Evolutionary conservation across 1,284 basidiomycete species (phyloP).

Genomic region (Ganoderma sp.): DNA sequence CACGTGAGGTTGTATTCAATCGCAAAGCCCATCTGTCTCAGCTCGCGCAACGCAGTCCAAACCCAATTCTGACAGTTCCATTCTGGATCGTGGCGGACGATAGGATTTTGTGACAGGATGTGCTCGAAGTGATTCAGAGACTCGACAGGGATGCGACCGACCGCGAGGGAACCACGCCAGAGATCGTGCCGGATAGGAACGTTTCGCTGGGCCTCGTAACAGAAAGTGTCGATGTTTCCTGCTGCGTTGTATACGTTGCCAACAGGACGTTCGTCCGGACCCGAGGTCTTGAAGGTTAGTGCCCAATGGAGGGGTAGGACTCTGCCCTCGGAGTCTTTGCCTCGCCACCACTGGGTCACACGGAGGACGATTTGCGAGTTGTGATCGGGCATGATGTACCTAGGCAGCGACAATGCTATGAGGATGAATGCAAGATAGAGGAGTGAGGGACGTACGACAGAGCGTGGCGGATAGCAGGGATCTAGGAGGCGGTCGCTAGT

Average conservation of each 20-base stretch:
- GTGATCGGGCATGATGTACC: constrained; percentile 23
- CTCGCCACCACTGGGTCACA: constrained; percentile 35
- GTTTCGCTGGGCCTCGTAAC: constrained; percentile 25
- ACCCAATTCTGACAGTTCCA: constrained; percentile 38
- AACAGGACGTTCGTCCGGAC: constrained; percentile 25
- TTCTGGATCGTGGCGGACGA: constrained; percentile 27
- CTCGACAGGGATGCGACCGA: constrained; percentile 29
- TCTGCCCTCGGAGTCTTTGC: constrained; percentile 29
- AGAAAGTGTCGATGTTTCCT: constrained; percentile 35
- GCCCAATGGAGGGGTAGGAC: constrained; percentile 34
- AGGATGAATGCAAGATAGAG: not conserved
- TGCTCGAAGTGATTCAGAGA: constrained; percentile 26
- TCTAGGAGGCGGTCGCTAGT: constrained; percentile 7
- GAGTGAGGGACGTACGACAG: constrained; percentile 15
- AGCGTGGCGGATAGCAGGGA: not conserved
- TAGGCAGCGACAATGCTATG: constrained; percentile 15
- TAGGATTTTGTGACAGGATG: constrained; percentile 29
- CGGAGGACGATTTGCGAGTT: constrained; percentile 27
- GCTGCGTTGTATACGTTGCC: constrained; percentile 34
- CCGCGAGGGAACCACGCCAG: constrained; percentile 32
- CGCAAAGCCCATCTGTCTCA: constrained; percentile 26
- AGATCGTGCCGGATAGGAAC: constrained; percentile 30
- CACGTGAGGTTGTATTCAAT: constrained; percentile 26
- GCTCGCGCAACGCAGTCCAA: constrained; percentile 29
- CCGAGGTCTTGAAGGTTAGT: constrained; percentile 30